Percentiles rank a stretch among this genome's conserved stretches.
Conservation (phyloP, 805 yeast genomes). For the Nakazawaea anatomiae region DNA sequence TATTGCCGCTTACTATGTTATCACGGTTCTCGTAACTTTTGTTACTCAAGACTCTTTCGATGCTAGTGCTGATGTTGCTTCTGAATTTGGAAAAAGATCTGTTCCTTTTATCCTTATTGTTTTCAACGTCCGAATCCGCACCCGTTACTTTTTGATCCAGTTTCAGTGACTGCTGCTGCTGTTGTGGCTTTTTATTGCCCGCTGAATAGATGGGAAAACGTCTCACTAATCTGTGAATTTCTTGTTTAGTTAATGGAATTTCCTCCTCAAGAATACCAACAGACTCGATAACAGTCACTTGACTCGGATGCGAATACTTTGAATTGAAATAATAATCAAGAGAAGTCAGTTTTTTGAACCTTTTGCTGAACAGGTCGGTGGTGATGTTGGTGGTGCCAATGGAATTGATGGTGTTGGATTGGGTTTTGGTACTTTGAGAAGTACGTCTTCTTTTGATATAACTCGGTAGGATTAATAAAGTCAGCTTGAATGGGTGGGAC, state of each 20-base stretch:
- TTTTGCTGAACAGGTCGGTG: too few relatives aligned
- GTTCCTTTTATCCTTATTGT: not conserved
- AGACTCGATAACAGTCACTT: not conserved
- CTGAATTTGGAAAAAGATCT: not conserved
- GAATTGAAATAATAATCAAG: not conserved
- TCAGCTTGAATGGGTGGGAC: not conserved
- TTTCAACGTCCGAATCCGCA: too few relatives aligned
- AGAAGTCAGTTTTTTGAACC: not conserved
- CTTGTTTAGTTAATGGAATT: not conserved
- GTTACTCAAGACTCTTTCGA: constrained; percentile 7
- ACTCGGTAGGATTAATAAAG: not conserved
- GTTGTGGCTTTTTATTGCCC: not conserved
- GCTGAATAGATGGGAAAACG: constrained; percentile 5
- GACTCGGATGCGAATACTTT: not conserved
- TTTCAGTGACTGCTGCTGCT: not conserved
- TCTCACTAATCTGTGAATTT: constrained; percentile 4
- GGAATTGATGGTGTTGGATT: not conserved
- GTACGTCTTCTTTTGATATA: not conserved
- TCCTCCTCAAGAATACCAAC: not conserved
- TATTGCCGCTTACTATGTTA: not conserved
- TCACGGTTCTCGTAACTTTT: not conserved
- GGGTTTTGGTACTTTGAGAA: not conserved
- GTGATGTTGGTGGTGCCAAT: not conserved
- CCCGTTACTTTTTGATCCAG: too few relatives aligned
- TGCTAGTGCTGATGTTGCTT: constrained; percentile 6